These are phyloP conservation scores for Pulveroboletus sp. DNA, from an alignment of 768 basidiomycete genomes.

Conservation along the genomic window DNA sequence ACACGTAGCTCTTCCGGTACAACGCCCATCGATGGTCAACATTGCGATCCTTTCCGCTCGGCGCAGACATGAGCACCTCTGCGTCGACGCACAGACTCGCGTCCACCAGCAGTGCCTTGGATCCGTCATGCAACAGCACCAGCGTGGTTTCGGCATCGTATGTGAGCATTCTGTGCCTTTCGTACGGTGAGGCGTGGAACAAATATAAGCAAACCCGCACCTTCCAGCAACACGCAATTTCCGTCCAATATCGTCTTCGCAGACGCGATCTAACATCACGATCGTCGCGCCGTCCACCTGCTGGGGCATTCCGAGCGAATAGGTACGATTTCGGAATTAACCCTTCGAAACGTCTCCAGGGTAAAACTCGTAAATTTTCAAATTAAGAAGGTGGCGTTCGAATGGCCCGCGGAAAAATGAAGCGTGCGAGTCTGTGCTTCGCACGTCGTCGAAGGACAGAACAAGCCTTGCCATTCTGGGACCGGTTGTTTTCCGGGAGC, in stretches of 20 bases:
- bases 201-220: slow-evolving; percentile 35
- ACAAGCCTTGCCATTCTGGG: slow-evolving; percentile 11
- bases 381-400: neutral
- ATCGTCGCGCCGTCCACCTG: slow-evolving; percentile 47
- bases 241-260: slow-evolving; percentile 37
- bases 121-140: slow-evolving; percentile 47
- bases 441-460: neutral
- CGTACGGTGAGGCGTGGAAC: slow-evolving; percentile 12
- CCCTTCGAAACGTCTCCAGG: neutral
- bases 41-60: slow-evolving; percentile 3
- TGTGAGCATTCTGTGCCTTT: slow-evolving; percentile 45
- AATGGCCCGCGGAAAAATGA: neutral
- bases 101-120: slow-evolving; percentile 54
- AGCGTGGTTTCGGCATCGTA: slow-evolving; percentile 50
- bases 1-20: slow-evolving; percentile 48
- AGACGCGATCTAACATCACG: slow-evolving; percentile 40
- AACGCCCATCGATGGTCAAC: slow-evolving; percentile 42
- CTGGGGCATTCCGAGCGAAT: slow-evolving; percentile 39
- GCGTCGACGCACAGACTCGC: slow-evolving; percentile 47
- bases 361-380: slow-evolving; percentile 2
- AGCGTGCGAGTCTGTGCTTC: neutral
- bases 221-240: slow-evolving; percentile 60
- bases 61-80: slow-evolving; percentile 13
- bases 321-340: neutral
- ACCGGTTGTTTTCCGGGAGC: slow-evolving; percentile 20